Base-by-base conservation (phyloP, 169 alveolate species). In the Cryptosporidium tyzzeri region DNA sequence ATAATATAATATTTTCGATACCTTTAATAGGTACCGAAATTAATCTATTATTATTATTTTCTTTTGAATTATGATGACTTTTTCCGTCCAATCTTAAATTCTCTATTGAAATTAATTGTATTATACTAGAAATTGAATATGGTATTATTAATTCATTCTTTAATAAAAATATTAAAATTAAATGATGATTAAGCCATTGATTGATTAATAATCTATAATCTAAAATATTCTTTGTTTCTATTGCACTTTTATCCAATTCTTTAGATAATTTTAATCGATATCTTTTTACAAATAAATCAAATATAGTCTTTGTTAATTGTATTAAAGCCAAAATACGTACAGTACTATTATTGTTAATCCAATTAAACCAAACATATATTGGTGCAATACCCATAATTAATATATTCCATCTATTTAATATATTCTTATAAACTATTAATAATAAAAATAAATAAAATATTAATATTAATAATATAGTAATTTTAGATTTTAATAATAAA, bases 51-150 rank as follows among this genome's bases (percentile, higher is more conserved):
- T 31, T 31, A 31, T 31, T 31, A 31, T 31, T 31, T 2, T 44
- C 75, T 21, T 44, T 65, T 18, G 48, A 41, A 41, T 41, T 41
- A 41, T 41, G 48, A 41, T 12, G 9, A 16, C 0, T 61, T 1
- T 26, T 65, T 18, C 18, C 23, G 6, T 31, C 67, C 9, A 31
- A 7, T 48, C 70, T 80, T 12, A 59, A 9, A 16, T 6, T 80
- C 51, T 80, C 89, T 3, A 80, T 44, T 31, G 41, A 45, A 21
- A 59, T 62, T 59, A 80, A 33, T 48, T 80, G 89, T 8, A 62
- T 45, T 10, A 80, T 80, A n/a, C 44, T 35, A 29, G 89, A 18
- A 23, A 80, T 29, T 14, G 69, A 18, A 35, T 26, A 80, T 16
- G 71, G 69, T 16, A 50, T 16, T 14, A 80, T 33, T 41, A 33